Conservation (phyloP, 768 basidiomycete species). For the Agrocybe praecox region DNA sequence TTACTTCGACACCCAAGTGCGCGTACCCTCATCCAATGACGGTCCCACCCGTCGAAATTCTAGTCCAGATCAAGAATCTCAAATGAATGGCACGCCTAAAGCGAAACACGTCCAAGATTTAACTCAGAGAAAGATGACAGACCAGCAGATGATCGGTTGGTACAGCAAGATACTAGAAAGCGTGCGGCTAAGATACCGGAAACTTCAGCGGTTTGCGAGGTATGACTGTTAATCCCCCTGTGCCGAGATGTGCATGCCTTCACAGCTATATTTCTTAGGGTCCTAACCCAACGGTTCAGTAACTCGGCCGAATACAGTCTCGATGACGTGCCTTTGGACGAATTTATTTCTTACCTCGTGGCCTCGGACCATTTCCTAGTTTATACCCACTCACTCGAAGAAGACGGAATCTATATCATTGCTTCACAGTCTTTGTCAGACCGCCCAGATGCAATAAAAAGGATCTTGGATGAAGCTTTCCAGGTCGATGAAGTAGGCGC, state of each 20-base stretch:
- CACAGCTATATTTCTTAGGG: conserved; percentile 36
- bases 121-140: conserved; percentile 61
- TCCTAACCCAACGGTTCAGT: conserved; percentile 83
- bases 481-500: conserved; percentile 66
- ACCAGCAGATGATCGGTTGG: conserved; percentile 85
- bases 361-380: conserved; percentile 92
- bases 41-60: conserved; percentile 13
- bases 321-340: conserved; percentile 70
- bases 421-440: conserved; percentile 78
- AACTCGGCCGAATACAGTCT: conserved; percentile 92
- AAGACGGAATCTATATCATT: conserved; percentile 91
- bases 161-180: conserved; percentile 93
- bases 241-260: conserved; percentile 7
- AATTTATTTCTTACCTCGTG: conserved; percentile 79
- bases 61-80: conserved; percentile 8
- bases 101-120: conserved; percentile 35
- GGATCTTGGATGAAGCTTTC: conserved; percentile 85
- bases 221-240: conserved; percentile 30
- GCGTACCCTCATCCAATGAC: conserved; percentile 60
- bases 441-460: conserved; percentile 73
- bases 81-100: conserved; percentile 18
- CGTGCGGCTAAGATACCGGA: conserved; percentile 88
- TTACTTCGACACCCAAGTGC: conserved; percentile 94
- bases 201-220: conserved; percentile 93
- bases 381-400: conserved; percentile 84